Conservation (phyloP, 129 eudicot species). For the Silybum marianum region DNA sequence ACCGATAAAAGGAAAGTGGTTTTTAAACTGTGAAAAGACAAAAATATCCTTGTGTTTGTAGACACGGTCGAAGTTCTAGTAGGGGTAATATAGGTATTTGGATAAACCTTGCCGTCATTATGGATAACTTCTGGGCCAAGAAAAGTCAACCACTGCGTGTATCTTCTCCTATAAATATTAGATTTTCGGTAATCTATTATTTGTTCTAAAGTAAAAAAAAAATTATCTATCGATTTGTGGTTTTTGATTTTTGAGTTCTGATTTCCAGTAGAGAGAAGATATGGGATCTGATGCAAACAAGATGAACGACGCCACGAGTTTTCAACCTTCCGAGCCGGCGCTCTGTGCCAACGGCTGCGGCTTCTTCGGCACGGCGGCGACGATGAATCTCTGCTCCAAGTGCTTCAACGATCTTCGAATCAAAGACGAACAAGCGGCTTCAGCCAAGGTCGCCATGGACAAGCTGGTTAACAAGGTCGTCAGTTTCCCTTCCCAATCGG, state of each 20-base stretch:
- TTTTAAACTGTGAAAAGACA: neutral
- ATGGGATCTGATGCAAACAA: slow-evolving; percentile 62
- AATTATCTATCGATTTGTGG: neutral
- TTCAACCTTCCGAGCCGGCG: slow-evolving; percentile 53
- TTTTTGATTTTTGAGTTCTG: neutral
- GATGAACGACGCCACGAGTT: slow-evolving; percentile 58
- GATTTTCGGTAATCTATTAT: neutral
- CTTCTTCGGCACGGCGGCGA: slow-evolving; percentile 72
- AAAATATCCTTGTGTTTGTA: neutral
- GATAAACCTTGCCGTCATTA: slow-evolving; percentile 10
- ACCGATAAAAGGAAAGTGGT: neutral
- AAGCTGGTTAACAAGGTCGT: slow-evolving; percentile 32
- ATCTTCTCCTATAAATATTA: slow-evolving; percentile 8
- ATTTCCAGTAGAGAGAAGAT: neutral
- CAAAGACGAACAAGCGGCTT: slow-evolving; percentile 49
- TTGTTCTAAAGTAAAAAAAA: neutral
- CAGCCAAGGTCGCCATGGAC: slow-evolving; percentile 52
- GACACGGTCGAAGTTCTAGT: neutral
- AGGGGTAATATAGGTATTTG: slow-evolving; percentile 23
- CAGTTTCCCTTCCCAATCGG: neutral
- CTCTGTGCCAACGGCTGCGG: slow-evolving; percentile 85
- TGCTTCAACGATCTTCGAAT: slow-evolving; percentile 48
- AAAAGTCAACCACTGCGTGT: slow-evolving; percentile 11
- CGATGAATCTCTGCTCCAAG: slow-evolving; percentile 72
- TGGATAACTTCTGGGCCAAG: slow-evolving; percentile 8